These are phyloP conservation scores for Tothia fuscella DNA, from an alignment of 2,329 filamentous ascomycete genomes.

Conservation along the genomic window DNA sequence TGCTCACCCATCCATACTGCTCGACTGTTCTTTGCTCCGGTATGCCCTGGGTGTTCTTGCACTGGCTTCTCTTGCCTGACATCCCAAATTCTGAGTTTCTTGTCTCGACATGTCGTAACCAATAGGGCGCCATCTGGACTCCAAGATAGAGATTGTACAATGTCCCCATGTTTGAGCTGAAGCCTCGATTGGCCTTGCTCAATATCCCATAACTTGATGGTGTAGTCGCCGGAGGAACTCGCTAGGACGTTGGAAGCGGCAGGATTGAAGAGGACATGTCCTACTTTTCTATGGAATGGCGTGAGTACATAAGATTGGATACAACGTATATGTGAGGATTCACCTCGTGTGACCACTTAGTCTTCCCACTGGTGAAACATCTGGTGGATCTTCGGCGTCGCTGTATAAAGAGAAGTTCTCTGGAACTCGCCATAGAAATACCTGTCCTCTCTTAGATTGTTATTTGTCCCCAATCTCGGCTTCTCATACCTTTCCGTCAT, in stretches of 20 bases:
- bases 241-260: conserved; percentile 91
- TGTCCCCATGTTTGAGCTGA: conserved; percentile 74
- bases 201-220: conserved; percentile 92
- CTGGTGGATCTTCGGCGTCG: conserved; percentile 69
- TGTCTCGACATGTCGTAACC: conserved; percentile 90
- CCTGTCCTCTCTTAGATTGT: conserved; percentile 27
- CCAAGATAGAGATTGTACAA: conserved; percentile 93
- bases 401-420: conserved; percentile 73
- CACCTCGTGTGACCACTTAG: conserved; percentile 78
- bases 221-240: conserved; percentile 88
- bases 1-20: conserved; percentile 96
- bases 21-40: conserved; percentile 93
- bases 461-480: not conserved
- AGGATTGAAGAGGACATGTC: conserved; percentile 96
- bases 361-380: conserved; percentile 71
- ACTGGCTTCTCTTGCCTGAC: conserved; percentile 81
- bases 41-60: conserved; percentile 69
- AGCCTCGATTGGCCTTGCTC: conserved; percentile 62
- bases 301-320: conserved; percentile 17
- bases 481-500: conserved; percentile 78
- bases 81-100: conserved; percentile 97
- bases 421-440: conserved; percentile 93
- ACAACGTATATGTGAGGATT: not conserved
- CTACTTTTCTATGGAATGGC: conserved; percentile 69
- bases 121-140: conserved; percentile 77